Percentiles rank a stretch among this genome's conserved stretches.
Conservation (phyloP, 2,329 filamentous ascomycete genomes). For the Xylariaceae sp. region DNA sequence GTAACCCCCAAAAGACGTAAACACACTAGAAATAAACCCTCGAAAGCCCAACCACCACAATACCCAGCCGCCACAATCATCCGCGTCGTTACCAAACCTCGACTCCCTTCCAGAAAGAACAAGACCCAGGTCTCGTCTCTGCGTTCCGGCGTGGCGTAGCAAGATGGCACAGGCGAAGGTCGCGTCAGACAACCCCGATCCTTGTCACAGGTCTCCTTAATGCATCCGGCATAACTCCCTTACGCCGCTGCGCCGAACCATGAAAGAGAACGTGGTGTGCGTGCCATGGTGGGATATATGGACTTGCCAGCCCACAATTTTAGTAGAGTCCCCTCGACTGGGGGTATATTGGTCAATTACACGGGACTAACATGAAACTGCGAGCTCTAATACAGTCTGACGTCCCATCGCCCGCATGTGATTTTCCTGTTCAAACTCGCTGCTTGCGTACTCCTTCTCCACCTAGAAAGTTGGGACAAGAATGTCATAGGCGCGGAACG, state of each 20-base stretch:
- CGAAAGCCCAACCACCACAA: no score
- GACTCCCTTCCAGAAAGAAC: no score
- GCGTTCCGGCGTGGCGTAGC: no score
- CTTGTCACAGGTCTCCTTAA: background rate
- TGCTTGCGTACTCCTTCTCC: background rate
- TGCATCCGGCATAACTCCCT: background rate
- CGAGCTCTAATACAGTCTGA: conserved; percentile 9
- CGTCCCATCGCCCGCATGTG: background rate
- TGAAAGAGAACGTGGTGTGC: background rate
- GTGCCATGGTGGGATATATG: background rate
- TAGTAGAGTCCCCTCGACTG: background rate
- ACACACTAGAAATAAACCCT: background rate
- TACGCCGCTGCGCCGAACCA: background rate
- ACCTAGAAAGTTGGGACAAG: background rate
- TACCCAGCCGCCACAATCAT: no score
- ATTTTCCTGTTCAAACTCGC: background rate
- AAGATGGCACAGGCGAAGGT: background rate
- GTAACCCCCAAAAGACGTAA: background rate
- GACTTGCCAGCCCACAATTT: background rate
- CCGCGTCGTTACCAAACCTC: no score
- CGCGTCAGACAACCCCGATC: background rate
- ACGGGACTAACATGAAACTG: background rate
- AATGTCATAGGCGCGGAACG: background rate
- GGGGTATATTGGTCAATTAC: background rate
- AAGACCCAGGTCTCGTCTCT: no score